Evolutionary conservation across 495 filamentous ascomycete genomes (phyloP).

Genomic region (Choiromyces venosus): DNA sequence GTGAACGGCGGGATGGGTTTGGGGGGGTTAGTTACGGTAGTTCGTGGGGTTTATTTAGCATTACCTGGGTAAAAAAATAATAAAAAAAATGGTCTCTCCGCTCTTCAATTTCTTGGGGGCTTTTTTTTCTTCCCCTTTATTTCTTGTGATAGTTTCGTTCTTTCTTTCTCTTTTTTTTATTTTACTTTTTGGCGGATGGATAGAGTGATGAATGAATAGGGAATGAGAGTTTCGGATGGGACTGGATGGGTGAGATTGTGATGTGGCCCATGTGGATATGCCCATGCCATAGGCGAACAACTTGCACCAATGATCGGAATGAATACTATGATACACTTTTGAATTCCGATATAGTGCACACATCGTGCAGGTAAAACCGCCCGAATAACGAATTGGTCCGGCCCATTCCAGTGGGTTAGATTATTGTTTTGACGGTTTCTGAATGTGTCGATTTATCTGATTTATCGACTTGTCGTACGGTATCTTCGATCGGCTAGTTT

Average conservation of each 20-base stretch:
- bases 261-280: too few species aligned
- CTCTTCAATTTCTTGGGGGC: background rate
- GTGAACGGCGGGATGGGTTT: background rate
- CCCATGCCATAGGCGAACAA: too few species aligned
- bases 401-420: too few species aligned
- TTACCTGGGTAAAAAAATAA: background rate
- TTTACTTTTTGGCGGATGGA: background rate
- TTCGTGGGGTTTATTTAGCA: background rate
- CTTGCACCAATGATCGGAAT: background rate
- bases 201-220: background rate
- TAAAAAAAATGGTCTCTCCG: background rate
- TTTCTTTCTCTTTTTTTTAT: background rate
- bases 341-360: background rate
- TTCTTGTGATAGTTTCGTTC: too few species aligned
- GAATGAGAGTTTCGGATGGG: background rate
- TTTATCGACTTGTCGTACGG: too few species aligned
- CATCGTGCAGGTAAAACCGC: background rate
- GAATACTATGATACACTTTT: background rate
- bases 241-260: background rate
- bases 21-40: too few species aligned
- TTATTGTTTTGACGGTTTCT: background rate
- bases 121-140: too few species aligned
- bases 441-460: background rate
- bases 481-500: background rate
- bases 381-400: background rate